Percentiles rank a stretch among this genome's conserved stretches.
Conservation (phyloP, 768 basidiomycete genomes). For the Ramaria sp. region DNA sequence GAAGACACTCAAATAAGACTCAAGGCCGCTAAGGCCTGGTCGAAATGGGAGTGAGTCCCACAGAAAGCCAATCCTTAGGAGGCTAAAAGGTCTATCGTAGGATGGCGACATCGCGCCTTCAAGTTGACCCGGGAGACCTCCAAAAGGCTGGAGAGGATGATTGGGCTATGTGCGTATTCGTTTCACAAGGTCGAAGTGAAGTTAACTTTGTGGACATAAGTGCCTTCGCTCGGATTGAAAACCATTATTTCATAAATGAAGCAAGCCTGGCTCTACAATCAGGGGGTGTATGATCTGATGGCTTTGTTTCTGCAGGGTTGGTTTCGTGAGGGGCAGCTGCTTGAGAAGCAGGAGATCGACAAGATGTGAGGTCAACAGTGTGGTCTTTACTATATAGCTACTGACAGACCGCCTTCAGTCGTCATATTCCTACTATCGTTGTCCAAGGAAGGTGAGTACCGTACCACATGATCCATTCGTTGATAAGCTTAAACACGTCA, state of each 20-base stretch:
- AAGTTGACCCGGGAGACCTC: conserved; percentile 57
- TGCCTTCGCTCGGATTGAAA: conserved; percentile 82
- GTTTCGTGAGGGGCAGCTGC: conserved; percentile 79
- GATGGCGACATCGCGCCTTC: conserved; percentile 73
- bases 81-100: conserved; percentile 24
- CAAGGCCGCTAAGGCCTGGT: conserved; percentile 74
- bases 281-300: background rate
- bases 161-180: conserved; percentile 60
- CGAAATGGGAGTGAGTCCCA: conserved; percentile 75
- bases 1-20: conserved; percentile 54
- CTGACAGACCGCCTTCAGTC: conserved; percentile 32
- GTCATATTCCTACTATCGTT: conserved; percentile 75
- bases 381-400: background rate
- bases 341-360: conserved; percentile 75
- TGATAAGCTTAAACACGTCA: background rate
- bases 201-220: conserved; percentile 25
- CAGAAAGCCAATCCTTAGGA: too few relatives aligned
- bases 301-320: conserved; percentile 44
- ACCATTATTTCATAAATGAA: conserved; percentile 82
- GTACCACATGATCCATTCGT: background rate
- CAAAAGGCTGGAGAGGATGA: conserved; percentile 59
- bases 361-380: conserved; percentile 53
- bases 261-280: conserved; percentile 25
- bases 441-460: conserved; percentile 55
- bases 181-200: background rate